These are phyloP conservation scores for Salpingoeca rosetta DNA, from an alignment of 78 protist species.

Conservation along the genomic window DNA sequence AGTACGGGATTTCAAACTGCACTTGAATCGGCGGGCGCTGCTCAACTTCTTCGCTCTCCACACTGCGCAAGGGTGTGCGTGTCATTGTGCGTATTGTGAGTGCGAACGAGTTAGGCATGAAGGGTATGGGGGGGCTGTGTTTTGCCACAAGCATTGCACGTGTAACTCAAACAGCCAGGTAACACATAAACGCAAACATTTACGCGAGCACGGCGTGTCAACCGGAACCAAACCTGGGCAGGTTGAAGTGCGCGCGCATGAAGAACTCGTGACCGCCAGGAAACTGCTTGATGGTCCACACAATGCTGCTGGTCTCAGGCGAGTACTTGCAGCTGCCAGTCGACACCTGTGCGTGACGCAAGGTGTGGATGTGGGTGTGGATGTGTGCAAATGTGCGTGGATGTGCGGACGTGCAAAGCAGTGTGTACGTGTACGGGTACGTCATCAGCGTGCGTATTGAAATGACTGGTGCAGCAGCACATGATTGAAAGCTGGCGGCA, in stretches of 20 bases:
- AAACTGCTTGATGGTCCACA: conserved; percentile 95
- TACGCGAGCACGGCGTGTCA: background rate
- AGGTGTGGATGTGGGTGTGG: conserved; percentile 6
- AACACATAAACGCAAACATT: background rate
- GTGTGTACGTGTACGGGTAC: no score
- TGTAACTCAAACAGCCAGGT: background rate
- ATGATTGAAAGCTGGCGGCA: no score
- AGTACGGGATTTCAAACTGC: conserved; percentile 96
- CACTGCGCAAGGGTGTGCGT: no score
- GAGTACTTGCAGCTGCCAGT: conserved; percentile 81
- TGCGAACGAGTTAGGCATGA: no score
- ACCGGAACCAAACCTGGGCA: conserved; percentile 76
- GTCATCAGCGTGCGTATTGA: no score
- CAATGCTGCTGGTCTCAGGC: conserved; percentile 82
- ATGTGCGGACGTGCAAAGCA: background rate
- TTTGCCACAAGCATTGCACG: background rate
- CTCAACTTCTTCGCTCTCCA: conserved; percentile 43
- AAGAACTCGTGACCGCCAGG: conserved; percentile 76
- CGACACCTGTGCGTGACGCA: no score
- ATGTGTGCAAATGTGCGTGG: no score
- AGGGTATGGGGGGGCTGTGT: no score
- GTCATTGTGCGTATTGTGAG: no score
- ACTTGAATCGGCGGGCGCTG: conserved; percentile 81
- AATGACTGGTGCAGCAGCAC: no score
- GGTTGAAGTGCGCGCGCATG: conserved; percentile 86